phyloP scores from a whole-genome alignment of 331 rosid species.

The Cydonia oblonga region DNA sequence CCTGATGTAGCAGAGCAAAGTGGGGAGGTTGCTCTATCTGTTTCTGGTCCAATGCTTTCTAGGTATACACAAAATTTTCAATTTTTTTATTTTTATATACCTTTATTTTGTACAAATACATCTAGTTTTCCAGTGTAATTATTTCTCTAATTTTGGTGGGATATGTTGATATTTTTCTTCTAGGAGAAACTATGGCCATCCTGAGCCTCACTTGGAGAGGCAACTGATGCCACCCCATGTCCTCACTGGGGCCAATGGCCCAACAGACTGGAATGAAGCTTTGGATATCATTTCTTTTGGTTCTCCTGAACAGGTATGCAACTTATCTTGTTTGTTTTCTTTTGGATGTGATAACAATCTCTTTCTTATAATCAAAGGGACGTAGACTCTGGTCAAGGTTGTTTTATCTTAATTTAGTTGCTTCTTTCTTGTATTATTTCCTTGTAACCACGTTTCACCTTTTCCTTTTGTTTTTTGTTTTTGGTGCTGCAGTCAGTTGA shows the following conservation, averaged over 20 bases:
- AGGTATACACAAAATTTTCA: slow-evolving; percentile 27
- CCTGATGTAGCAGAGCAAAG: slow-evolving; percentile 87
- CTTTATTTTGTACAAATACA: neutral
- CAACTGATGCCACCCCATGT: slow-evolving; percentile 39
- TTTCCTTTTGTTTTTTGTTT: neutral
- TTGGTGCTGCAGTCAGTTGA: slow-evolving; percentile 59
- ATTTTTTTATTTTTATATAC: too few relatives aligned
- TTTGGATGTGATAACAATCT: neutral
- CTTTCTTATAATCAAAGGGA: neutral
- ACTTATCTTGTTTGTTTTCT: neutral
- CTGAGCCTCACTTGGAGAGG: slow-evolving; percentile 59
- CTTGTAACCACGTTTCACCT: neutral
- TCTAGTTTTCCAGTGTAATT: neutral
- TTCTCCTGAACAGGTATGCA: slow-evolving; percentile 84
- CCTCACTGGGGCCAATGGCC: slow-evolving; percentile 50
- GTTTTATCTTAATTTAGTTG: neutral
- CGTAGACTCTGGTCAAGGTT: neutral
- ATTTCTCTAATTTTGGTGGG: neutral
- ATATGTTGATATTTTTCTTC: slow-evolving; percentile 5
- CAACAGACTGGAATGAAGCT: slow-evolving; percentile 97
- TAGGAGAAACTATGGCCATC: slow-evolving; percentile 61
- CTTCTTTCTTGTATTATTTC: neutral
- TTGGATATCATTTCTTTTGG: slow-evolving; percentile 82
- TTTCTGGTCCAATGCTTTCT: slow-evolving; percentile 49
- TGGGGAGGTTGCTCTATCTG: slow-evolving; percentile 68